phyloP scores from a whole-genome alignment of 108 stramenopile genomes.

The Cyclotella baltica region DNA sequence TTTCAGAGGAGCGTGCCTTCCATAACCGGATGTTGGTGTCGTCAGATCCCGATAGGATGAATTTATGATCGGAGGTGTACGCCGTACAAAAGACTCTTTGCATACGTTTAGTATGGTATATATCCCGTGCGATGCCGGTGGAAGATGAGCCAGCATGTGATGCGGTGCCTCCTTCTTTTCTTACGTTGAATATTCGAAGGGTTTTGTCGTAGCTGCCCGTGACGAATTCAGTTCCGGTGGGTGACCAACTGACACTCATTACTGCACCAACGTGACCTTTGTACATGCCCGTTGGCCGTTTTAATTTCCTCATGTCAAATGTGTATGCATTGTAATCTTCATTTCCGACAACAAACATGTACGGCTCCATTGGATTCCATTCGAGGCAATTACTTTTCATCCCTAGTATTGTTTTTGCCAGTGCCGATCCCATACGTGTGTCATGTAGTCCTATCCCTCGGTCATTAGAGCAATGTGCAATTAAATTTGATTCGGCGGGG shows the following conservation, averaged over 20 bases:
- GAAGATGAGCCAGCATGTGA: slow-evolving; percentile 27
- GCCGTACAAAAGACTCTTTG: slow-evolving; percentile 96
- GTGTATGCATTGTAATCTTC: slow-evolving; percentile 96
- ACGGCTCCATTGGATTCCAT: slow-evolving; percentile 99
- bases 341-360: slow-evolving; percentile 97
- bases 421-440: slow-evolving; percentile 78
- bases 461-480: slow-evolving; percentile 92
- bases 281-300: slow-evolving; percentile 88
- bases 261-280: slow-evolving; percentile 98
- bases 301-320: slow-evolving; percentile 97
- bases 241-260: slow-evolving; percentile 93
- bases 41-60: slow-evolving; percentile 94
- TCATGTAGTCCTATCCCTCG: slow-evolving; percentile 96
- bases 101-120: slow-evolving; percentile 99
- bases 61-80: slow-evolving; percentile 94
- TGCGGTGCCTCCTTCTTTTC: slow-evolving; percentile 59
- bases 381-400: slow-evolving; percentile 96
- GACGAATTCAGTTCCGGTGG: slow-evolving; percentile 97
- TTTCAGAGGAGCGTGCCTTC: slow-evolving; percentile 95
- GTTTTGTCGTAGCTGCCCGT: slow-evolving; percentile 97
- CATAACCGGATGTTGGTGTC: slow-evolving; percentile 98
- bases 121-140: slow-evolving; percentile 78
- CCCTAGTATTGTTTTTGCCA: slow-evolving; percentile 91
- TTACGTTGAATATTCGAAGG: slow-evolving; percentile 86
- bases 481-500: slow-evolving; percentile 93